These are phyloP conservation scores for Balamuthia mandrillaris DNA, from an alignment of 208 protist genomes.

Conservation along the genomic window DNA sequence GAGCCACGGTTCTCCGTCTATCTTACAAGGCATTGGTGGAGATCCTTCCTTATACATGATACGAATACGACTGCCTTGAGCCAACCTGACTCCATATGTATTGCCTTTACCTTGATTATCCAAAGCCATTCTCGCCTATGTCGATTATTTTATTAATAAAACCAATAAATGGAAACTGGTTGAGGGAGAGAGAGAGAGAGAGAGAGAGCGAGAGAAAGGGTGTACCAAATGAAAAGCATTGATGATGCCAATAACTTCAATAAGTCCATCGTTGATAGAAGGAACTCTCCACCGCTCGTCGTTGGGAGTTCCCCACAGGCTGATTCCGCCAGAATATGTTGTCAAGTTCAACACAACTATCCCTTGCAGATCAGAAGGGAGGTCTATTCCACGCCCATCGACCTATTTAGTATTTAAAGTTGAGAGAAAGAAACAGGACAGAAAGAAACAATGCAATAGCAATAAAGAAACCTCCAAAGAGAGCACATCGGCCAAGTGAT, in stretches of 20 bases:
- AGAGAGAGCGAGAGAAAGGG: too few species aligned
- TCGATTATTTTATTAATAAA: too few species aligned
- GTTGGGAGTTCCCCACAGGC: slow-evolving; percentile 2
- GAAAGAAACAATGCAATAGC: background rate
- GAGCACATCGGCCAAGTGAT: too few species aligned
- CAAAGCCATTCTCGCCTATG: too few species aligned
- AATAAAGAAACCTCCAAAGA: too few species aligned
- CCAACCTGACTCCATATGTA: background rate
- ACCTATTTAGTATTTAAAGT: background rate
- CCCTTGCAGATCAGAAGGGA: background rate
- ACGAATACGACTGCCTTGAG: background rate
- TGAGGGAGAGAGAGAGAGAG: too few species aligned
- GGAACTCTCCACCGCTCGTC: background rate
- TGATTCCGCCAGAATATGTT: slow-evolving; percentile 15
- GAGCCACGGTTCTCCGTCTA: background rate
- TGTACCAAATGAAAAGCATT: slow-evolving; percentile 20
- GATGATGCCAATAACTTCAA: background rate
- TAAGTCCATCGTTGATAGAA: background rate
- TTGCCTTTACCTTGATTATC: too few species aligned
- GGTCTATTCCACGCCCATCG: background rate
- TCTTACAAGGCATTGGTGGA: background rate
- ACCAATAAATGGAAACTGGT: too few species aligned
- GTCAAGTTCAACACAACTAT: background rate
- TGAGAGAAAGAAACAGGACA: background rate
- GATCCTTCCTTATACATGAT: background rate